phyloP scores from a whole-genome alignment of 1,139 yeast species.

The Zygotorulaspora mrakii region DNA sequence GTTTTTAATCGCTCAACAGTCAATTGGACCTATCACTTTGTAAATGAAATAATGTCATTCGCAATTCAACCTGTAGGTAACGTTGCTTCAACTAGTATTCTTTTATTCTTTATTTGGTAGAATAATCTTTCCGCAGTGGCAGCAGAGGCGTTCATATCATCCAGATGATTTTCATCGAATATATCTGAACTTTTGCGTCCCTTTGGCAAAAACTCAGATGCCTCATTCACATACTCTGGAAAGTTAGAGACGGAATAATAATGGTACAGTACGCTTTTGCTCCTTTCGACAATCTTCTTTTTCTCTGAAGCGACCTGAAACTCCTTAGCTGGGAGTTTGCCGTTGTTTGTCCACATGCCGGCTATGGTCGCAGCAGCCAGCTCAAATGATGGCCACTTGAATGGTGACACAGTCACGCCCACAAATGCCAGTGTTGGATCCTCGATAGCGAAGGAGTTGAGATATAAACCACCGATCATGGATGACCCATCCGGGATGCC shows the following conservation, averaged over 20 bases:
- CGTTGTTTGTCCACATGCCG: slow-evolving; percentile 30
- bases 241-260: slow-evolving; percentile 31
- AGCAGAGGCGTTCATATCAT: slow-evolving; percentile 21
- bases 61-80: too few species aligned
- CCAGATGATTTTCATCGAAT: slow-evolving; percentile 27
- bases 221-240: slow-evolving; percentile 31
- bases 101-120: slow-evolving; percentile 21
- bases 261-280: slow-evolving; percentile 35
- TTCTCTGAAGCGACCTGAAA: slow-evolving; percentile 26
- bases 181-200: slow-evolving; percentile 33
- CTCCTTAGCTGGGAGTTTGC: slow-evolving; percentile 25
- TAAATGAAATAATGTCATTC: too few species aligned
- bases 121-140: slow-evolving; percentile 30
- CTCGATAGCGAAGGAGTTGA: slow-evolving; percentile 40
- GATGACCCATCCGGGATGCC: slow-evolving; percentile 26
- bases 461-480: slow-evolving; percentile 37
- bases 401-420: slow-evolving; percentile 25
- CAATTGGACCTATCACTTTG: too few species aligned
- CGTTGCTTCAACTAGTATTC: slow-evolving; percentile 7
- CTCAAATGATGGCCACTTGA: slow-evolving; percentile 30
- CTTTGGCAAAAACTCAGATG: slow-evolving; percentile 31
- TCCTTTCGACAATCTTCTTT: slow-evolving; percentile 21
- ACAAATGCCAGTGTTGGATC: slow-evolving; percentile 44
- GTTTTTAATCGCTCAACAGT: too few species aligned
- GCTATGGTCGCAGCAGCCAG: slow-evolving; percentile 27